phyloP scores from a whole-genome alignment of 2,329 filamentous ascomycete genomes.

The Paecilomyces formosus region DNA sequence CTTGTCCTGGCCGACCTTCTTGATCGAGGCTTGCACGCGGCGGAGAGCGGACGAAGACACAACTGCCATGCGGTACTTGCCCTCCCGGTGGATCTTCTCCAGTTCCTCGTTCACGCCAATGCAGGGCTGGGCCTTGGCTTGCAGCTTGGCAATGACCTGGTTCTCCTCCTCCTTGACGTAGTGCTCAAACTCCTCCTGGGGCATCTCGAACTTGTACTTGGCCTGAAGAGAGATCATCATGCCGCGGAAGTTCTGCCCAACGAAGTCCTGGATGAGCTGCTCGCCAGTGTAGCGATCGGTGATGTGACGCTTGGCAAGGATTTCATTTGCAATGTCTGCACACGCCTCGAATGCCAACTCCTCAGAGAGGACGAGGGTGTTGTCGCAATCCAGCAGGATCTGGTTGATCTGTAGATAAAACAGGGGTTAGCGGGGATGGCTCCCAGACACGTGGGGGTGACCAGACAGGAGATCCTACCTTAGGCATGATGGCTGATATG shows the following conservation, averaged over 20 bases:
- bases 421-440: constrained; percentile 8
- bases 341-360: constrained; percentile 86
- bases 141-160: constrained; percentile 73
- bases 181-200: constrained; percentile 58
- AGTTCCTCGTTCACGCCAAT: constrained; percentile 61
- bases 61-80: constrained; percentile 67
- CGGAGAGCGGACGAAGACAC: constrained; percentile 74
- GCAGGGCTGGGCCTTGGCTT: constrained; percentile 60
- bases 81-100: constrained; percentile 52
- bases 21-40: constrained; percentile 68
- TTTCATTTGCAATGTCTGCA: constrained; percentile 80
- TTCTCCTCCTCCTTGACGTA: constrained; percentile 76
- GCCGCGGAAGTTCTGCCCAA: constrained; percentile 90
- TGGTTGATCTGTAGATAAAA: constrained; percentile 51
- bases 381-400: constrained; percentile 69
- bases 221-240: constrained; percentile 74
- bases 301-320: constrained; percentile 61
- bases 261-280: constrained; percentile 75
- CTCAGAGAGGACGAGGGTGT: constrained; percentile 89
- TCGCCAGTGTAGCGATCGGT: constrained; percentile 67
- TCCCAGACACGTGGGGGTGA: constrained; percentile 2
- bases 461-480: constrained; percentile 18
- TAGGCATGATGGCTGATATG: constrained; percentile 15
- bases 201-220: constrained; percentile 67
- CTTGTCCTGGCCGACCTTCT: constrained; percentile 70